These are phyloP conservation scores for Monilinia laxa DNA, from an alignment of 2,329 filamentous ascomycete genomes.

Conservation along the genomic window DNA sequence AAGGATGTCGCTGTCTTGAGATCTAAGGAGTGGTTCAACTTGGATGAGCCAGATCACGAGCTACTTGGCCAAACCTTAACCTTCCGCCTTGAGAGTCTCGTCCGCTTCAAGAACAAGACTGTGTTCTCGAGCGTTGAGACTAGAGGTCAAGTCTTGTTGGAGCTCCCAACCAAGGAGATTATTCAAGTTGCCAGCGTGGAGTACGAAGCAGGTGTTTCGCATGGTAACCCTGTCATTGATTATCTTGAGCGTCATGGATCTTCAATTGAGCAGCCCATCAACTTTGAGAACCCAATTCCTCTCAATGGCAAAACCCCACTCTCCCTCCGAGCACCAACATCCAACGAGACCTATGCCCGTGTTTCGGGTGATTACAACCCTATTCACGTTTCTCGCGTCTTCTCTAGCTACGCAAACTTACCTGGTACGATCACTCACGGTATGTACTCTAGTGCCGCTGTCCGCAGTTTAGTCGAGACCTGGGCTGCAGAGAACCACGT, in stretches of 20 bases:
- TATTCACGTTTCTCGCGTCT: conserved; percentile 96
- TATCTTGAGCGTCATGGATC: conserved; percentile 90
- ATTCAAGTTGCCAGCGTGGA: conserved; percentile 97
- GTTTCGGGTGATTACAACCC: conserved; percentile 99
- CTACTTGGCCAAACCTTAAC: conserved; percentile 90
- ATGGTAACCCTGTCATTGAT: conserved; percentile 95
- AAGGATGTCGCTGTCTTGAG: conserved; percentile 92
- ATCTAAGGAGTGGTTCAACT: conserved; percentile 96
- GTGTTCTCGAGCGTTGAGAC: conserved; percentile 92
- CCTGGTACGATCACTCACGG: conserved; percentile 98
- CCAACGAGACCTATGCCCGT: conserved; percentile 96
- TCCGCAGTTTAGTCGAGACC: conserved; percentile 93
- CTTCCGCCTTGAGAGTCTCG: conserved; percentile 90
- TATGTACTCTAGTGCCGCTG: conserved; percentile 98
- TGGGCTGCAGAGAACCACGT: conserved; percentile 99
- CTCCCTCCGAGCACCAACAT: conserved; percentile 84
- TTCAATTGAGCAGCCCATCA: conserved; percentile 91
- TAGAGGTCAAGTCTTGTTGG: conserved; percentile 84
- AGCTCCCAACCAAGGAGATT: conserved; percentile 94
- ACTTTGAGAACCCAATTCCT: conserved; percentile 97
- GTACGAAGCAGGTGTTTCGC: conserved; percentile 86
- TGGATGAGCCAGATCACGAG: conserved; percentile 81
- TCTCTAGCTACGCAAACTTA: conserved; percentile 91
- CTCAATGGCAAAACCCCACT: conserved; percentile 89
- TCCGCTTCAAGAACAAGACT: conserved; percentile 92